Conservation (phyloP, 345 rosid species). For the Odontarrhena argentea region DNA sequence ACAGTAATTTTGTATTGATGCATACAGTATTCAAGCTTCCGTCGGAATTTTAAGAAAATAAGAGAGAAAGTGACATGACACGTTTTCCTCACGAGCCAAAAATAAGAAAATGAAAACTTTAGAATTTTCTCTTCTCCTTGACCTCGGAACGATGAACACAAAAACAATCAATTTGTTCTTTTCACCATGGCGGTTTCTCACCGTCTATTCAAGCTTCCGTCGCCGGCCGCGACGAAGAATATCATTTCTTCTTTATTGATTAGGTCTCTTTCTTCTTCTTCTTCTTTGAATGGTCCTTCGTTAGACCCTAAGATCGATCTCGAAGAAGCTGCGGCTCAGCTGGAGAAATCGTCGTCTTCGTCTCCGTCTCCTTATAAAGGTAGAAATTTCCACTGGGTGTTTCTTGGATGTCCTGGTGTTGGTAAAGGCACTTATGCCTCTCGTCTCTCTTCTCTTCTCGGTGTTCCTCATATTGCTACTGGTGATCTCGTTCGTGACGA, state of each 20-base stretch:
- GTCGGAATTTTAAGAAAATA: too few species aligned
- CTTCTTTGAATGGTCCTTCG: conserved; percentile 40
- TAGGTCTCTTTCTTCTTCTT: conserved; percentile 38
- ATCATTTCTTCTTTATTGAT: conserved; percentile 29
- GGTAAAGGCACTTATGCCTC: conserved; percentile 99
- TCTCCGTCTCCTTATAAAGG: conserved; percentile 40
- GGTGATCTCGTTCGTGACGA: conserved; percentile 99
- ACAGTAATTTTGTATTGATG: too few species aligned
- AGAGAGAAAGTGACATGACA: neutral
- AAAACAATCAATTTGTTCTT: neutral
- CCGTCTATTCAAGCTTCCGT: conserved; percentile 36
- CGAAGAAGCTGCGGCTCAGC: conserved; percentile 37
- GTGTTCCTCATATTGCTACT: conserved; percentile 94
- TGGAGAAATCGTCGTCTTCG: conserved; percentile 36
- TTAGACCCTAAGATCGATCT: conserved; percentile 50
- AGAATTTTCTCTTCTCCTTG: conserved; percentile 1
- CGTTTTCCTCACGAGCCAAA: conserved; percentile 26
- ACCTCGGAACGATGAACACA: conserved; percentile 8
- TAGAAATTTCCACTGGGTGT: conserved; percentile 82
- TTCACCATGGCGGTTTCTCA: conserved; percentile 44
- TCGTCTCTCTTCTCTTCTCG: conserved; percentile 75
- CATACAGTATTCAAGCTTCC: too few species aligned
- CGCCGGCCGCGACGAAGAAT: conserved; percentile 26
- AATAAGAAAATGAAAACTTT: neutral
- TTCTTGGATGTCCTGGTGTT: conserved; percentile 97